phyloP scores from a whole-genome alignment of 345 rosid species.

The Ceriops zippeliana region DNA sequence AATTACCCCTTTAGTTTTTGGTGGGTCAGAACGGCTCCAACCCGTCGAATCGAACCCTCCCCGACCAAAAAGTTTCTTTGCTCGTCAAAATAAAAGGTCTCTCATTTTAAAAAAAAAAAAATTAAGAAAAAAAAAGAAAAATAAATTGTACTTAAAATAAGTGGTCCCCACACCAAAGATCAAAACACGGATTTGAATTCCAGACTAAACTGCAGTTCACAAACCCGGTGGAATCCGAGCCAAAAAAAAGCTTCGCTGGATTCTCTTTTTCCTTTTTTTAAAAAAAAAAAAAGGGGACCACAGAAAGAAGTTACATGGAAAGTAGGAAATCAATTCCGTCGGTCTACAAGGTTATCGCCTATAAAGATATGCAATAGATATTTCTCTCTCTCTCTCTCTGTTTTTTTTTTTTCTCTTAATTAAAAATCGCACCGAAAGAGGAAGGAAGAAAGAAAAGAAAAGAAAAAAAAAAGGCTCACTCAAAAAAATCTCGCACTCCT shows the following conservation, averaged over 20 bases:
- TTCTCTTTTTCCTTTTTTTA: conserved; percentile 5
- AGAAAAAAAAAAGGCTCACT: conserved; percentile 3
- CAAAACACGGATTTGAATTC: conserved; percentile 34
- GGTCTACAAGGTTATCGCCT: not conserved
- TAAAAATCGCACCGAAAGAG: not conserved
- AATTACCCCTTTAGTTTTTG: too few species aligned
- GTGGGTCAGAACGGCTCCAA: too few species aligned
- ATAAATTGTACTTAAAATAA: not conserved
- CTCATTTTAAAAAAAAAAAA: too few species aligned
- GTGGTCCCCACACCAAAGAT: conserved; percentile 19
- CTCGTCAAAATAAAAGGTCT: too few species aligned
- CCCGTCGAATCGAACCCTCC: too few species aligned
- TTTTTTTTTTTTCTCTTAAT: not conserved
- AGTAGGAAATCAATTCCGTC: not conserved
- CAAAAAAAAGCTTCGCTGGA: conserved; percentile 22
- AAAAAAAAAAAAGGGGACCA: conserved; percentile 1
- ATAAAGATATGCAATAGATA: too few species aligned
- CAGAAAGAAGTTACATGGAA: not conserved
- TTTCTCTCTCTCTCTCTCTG: not conserved
- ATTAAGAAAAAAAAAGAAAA: not conserved
- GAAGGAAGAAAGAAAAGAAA: not conserved
- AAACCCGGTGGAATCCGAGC: conserved; percentile 38
- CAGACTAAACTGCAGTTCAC: conserved; percentile 28
- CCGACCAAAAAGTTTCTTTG: too few species aligned
- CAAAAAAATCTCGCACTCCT: not conserved